Evolutionary conservation across 441 rosid species (phyloP), one percentile per base, ranked within the genome.

Genomic region (Viola pubescens): DNA sequence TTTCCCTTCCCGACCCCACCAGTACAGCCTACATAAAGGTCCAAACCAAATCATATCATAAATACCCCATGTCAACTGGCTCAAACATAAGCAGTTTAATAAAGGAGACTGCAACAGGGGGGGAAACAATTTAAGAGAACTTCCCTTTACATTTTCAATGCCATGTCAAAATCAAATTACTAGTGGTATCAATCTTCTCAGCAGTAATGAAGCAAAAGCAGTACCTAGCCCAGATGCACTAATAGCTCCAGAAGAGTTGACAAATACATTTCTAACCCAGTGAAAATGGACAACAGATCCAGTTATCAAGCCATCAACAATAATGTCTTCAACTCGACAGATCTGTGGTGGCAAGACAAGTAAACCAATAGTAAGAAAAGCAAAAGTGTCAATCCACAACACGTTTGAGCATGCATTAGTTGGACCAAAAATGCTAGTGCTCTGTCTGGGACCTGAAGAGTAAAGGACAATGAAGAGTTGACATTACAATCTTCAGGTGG

Each of bases 401-500:
- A 61, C 56, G 51, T 63, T 26, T 45, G 61, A 63, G 45, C 57
- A 61, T 49, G 42, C 11, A 61, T 39, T 66, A 63, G 68, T 66
- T 59, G 67, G 63, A 75, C 38, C 63, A 65, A 64, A 60, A 68
- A 42, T 52, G 63, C 67, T 52, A 70, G 64, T 62, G 50, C 61
- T 59, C 64, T 74, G 61, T 66, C 57, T 73, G 59, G 77, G 46
- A 91, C 96, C 96, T 89, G 95, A 72, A 88, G 88, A 62, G 95
- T 89, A 78, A 89, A 88, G 61, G 96, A 56, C 74, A 91, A 72
- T 6, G 96, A 87, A 49, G 96, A 76, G 75, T 91, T 88, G 75
- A 85, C 87, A 64, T 85, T 89, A 72, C 96, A 91, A 71, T 91
- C 96, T 71, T 91, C 96, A 16, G 89, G 98, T 4, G 95, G 98